Conservation (phyloP, 768 basidiomycete species). For the Leccinum aurantiacum region DNA sequence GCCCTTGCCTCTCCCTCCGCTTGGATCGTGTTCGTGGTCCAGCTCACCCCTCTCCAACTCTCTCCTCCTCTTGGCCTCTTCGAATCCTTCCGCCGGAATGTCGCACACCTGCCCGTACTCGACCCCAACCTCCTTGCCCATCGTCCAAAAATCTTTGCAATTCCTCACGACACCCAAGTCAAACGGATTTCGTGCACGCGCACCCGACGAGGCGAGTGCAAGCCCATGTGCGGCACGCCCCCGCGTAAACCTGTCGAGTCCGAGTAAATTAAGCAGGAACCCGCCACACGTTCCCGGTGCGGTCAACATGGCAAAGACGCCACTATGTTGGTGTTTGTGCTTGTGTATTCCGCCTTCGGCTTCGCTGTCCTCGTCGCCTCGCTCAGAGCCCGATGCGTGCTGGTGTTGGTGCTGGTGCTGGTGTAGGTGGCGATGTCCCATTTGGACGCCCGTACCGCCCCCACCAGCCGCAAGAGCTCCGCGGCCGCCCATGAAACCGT, state of each 20-base stretch:
- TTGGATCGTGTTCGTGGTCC: constrained; percentile 48
- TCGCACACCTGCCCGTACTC: constrained; percentile 90
- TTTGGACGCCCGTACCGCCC: constrained; percentile 51
- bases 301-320: constrained; percentile 34
- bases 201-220: constrained; percentile 51
- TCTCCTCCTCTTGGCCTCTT: constrained; percentile 63
- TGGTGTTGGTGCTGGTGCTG: constrained; percentile 18
- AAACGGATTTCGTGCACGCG: constrained; percentile 86
- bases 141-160: constrained; percentile 94
- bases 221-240: constrained; percentile 89
- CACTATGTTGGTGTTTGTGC: constrained; percentile 47
- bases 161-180: constrained; percentile 77
- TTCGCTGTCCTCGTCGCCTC: constrained; percentile 46
- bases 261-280: constrained; percentile 89
- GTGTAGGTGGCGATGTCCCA: constrained; percentile 67
- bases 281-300: constrained; percentile 37
- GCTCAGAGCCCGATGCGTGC: constrained; percentile 39
- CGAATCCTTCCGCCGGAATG: constrained; percentile 83
- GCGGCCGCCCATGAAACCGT: constrained; percentile 95
- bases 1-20: constrained; percentile 39
- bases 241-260: constrained; percentile 91
- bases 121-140: constrained; percentile 81
- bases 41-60: constrained; percentile 45
- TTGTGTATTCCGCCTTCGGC: constrained; percentile 35
- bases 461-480: constrained; percentile 63